phyloP scores from a whole-genome alignment of 73 alveolate species.

The Blepharisma stoltei region DNA sequence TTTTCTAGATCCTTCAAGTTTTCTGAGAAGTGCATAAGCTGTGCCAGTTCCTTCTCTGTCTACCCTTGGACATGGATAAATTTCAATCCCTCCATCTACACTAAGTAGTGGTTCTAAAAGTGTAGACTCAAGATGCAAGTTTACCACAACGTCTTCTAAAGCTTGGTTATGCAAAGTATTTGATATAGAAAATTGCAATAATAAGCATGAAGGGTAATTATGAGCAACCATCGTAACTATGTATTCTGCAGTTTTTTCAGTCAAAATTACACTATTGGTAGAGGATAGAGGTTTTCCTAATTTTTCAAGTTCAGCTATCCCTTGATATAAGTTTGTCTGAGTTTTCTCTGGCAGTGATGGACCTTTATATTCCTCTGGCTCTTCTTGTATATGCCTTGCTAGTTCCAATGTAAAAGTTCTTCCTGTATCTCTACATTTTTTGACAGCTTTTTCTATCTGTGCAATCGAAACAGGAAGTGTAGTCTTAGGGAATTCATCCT shows the following conservation, averaged over 20 bases:
- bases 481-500: not conserved
- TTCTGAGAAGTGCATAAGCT: not conserved
- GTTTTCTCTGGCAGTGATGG: constrained; percentile 1
- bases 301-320: not conserved
- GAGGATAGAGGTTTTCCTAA: constrained; percentile 21
- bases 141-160: not conserved
- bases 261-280: not conserved
- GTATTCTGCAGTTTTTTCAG: constrained; percentile 27
- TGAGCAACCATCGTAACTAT: not conserved
- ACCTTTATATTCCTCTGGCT: not conserved
- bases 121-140: not conserved
- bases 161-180: not conserved
- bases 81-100: not conserved
- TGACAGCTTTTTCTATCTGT: constrained; percentile 12
- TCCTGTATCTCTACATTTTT: constrained; percentile 3
- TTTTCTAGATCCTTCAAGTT: not conserved
- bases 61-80: not conserved
- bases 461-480: constrained; percentile 19
- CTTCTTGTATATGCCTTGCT: not conserved
- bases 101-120: not conserved
- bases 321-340: not conserved
- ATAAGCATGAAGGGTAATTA: not conserved
- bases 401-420: not conserved
- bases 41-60: not conserved
- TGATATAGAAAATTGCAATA: not conserved